phyloP scores from a whole-genome alignment of 169 alveolate species.

The Eimeria brunetti region DNA sequence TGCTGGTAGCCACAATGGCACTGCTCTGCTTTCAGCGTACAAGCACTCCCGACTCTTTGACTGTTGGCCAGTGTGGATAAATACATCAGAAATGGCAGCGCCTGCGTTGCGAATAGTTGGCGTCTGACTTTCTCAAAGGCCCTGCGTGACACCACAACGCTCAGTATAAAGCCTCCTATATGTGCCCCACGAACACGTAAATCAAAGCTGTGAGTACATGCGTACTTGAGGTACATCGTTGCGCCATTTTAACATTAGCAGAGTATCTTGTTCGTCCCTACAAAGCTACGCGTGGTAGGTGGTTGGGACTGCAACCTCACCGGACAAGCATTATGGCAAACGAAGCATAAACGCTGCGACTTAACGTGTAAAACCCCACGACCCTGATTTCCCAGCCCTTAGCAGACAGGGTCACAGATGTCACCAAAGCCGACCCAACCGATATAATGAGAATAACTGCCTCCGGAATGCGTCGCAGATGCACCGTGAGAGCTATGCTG shows the following conservation, averaged over 20 bases:
- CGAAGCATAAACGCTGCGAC: not conserved
- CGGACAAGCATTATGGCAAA: slow-evolving; percentile 18
- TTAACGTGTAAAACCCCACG: not conserved
- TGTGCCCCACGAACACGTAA: not conserved
- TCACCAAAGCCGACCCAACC: not conserved
- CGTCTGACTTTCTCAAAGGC: slow-evolving; percentile 11
- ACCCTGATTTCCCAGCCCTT: slow-evolving; percentile 8
- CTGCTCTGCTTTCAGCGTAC: not conserved
- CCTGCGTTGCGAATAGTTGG: slow-evolving; percentile 12
- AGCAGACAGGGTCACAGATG: not conserved
- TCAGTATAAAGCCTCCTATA: no score
- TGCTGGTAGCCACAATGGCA: not conserved
- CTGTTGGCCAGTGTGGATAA: slow-evolving; percentile 21
- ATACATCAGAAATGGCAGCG: slow-evolving; percentile 1
- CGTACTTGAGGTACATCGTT: not conserved
- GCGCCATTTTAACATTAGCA: not conserved
- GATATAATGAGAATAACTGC: not conserved
- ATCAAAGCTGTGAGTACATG: not conserved
- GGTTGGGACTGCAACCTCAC: not conserved
- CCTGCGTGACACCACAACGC: not conserved
- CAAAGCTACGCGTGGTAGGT: not conserved
- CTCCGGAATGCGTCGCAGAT: slow-evolving; percentile 42
- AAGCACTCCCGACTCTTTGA: not conserved
- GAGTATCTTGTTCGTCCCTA: not conserved
- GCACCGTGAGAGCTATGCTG: slow-evolving; percentile 2